Base-by-base conservation (phyloP, 495 filamentous ascomycete species). In the Penicillium crystallinum region DNA sequence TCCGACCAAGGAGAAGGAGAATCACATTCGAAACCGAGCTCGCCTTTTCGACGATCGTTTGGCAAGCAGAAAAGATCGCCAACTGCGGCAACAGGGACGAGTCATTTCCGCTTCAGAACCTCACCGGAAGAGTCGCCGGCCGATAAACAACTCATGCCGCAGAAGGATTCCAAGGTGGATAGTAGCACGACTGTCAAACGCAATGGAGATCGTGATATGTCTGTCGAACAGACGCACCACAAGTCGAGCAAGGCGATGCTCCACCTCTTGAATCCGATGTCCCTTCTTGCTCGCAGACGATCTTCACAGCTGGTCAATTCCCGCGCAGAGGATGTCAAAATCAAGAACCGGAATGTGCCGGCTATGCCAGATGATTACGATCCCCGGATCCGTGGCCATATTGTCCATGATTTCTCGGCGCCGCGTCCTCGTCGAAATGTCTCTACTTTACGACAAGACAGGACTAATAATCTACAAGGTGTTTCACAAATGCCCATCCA, bases 381-480 rank as follows among this genome's bases (percentile, higher is more conserved):
- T 60, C 89, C 89, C 15, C 71, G 90, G 36, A 97, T 97, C 58
- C 80, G 81, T 36, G 91, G 91, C 23, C 92, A 85, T 9, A 79
- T 84, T 29, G 81, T 97, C 7, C 91, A 97, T 68, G 91, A 97
- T 65, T 97, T 97, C 56, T 92, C 88, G 57, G 89, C 85, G 1
- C 91, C 91, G 9, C 75, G 89, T 31, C 77, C 81, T n/a, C 81
- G 78, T 43, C 74, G 81, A 39, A 73, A 78, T 50, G 53, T 80
- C 23, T 79, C 76, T 11, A 70, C 57, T 50, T 69, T 65, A 50
- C 73, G 52, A 41, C 58, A 31, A 12, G 56, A 53, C 31, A 51
- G 19, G 4, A 46, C 30, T 38, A 22, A 18, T 7, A 58, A 46
- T 39, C 19, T 57, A 38, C 53, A 55, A 10, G 51, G 64, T 34